phyloP scores from a whole-genome alignment of 257 asterid species.

The Pogostemon cablin region DNA sequence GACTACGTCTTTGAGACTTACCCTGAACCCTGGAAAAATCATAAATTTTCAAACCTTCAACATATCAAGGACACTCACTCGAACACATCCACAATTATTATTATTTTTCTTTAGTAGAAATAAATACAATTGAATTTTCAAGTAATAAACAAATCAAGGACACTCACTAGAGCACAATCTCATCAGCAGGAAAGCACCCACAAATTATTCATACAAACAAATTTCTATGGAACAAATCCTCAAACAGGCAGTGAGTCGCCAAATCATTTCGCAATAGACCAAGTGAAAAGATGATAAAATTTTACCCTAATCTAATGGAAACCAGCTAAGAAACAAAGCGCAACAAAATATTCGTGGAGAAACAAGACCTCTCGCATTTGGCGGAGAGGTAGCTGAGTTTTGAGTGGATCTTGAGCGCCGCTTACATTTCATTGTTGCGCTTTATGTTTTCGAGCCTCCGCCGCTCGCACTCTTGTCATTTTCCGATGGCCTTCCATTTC shows the following conservation, averaged over 20 bases:
- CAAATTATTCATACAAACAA: not conserved
- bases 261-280: slow-evolving; percentile 4
- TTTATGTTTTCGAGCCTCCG: slow-evolving; percentile 80
- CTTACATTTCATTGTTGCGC: slow-evolving; percentile 76
- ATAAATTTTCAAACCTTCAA: slow-evolving; percentile 5
- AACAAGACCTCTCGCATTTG: slow-evolving; percentile 53
- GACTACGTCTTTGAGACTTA: slow-evolving; percentile 63
- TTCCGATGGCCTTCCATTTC: slow-evolving; percentile 45
- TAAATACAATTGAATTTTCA: not conserved
- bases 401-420: slow-evolving; percentile 78
- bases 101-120: not conserved
- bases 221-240: slow-evolving; percentile 11
- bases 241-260: slow-evolving; percentile 20
- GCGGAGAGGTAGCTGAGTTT: slow-evolving; percentile 51
- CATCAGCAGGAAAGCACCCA: not conserved
- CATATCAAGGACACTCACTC: slow-evolving; percentile 1
- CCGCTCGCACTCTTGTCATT: slow-evolving; percentile 64
- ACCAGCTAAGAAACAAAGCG: not conserved
- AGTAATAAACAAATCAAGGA: slow-evolving; percentile 16
- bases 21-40: slow-evolving; percentile 47
- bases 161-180: not conserved
- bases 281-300: not conserved
- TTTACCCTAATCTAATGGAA: not conserved
- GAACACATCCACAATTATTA: not conserved
- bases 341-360: not conserved